A percentile compares a stretch with the other conserved stretches of the same genome.
phyloP scores from a whole-genome alignment of 2,329 filamentous ascomycete genomes.

The Epichloe sibirici region DNA sequence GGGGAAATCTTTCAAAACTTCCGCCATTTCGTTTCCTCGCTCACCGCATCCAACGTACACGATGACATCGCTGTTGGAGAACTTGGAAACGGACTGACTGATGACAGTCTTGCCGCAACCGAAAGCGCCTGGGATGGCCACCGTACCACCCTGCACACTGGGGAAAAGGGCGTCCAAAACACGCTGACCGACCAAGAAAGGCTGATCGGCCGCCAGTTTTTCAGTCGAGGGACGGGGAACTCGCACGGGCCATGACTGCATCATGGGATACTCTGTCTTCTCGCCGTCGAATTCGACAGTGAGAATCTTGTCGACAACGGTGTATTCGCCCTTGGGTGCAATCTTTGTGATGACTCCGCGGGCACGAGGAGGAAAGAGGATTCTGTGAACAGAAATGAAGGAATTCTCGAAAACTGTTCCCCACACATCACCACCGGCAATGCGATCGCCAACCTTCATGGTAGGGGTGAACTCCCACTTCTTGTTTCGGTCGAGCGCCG shows the following conservation, averaged over 20 bases:
- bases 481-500: slow-evolving; percentile 78
- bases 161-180: slow-evolving; percentile 95
- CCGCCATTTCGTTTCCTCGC: slow-evolving; percentile 98
- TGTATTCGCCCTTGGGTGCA: slow-evolving; percentile 80
- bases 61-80: slow-evolving; percentile 98
- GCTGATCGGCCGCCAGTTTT: slow-evolving; percentile 77
- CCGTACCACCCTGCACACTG: slow-evolving; percentile 90
- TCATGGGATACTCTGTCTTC: slow-evolving; percentile 91
- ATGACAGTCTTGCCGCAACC: slow-evolving; percentile 99
- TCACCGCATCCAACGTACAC: slow-evolving; percentile 90
- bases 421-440: slow-evolving; percentile 93
- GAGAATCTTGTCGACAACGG: slow-evolving; percentile 83
- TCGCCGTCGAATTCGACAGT: slow-evolving; percentile 96
- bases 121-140: slow-evolving; percentile 96
- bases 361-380: slow-evolving; percentile 80
- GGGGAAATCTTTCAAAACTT: slow-evolving; percentile 99
- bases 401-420: slow-evolving; percentile 94
- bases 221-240: slow-evolving; percentile 86
- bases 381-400: slow-evolving; percentile 84
- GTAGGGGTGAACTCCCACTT: slow-evolving; percentile 94
- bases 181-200: slow-evolving; percentile 92
- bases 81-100: slow-evolving; percentile 95
- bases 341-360: slow-evolving; percentile 88
- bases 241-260: slow-evolving; percentile 97
- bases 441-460: slow-evolving; percentile 91